Conservation (phyloP, 2,329 filamentous ascomycete genomes). For the Gremmenia infestans region DNA sequence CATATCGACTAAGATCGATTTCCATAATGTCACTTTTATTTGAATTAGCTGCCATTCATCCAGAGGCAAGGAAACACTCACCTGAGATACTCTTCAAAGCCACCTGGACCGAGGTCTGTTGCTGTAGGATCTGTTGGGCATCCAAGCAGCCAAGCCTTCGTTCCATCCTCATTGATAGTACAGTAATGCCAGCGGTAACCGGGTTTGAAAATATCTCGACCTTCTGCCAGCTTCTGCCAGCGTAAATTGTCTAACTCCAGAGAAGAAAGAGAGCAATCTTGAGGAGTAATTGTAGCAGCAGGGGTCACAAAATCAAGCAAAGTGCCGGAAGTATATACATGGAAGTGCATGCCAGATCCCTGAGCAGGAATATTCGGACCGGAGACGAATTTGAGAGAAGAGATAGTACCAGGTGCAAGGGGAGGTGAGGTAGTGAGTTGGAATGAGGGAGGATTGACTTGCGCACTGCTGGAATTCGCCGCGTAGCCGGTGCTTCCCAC, state of each 20-base stretch:
- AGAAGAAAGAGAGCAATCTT: conserved; percentile 86
- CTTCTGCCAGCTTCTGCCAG: conserved; percentile 94
- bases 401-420: conserved; percentile 82
- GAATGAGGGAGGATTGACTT: conserved; percentile 62
- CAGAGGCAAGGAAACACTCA: conserved; percentile 14
- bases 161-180: conserved; percentile 90
- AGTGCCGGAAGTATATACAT: conserved; percentile 88
- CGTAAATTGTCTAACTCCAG: conserved; percentile 81
- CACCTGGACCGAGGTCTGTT: conserved; percentile 61
- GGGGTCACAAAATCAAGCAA: conserved; percentile 93
- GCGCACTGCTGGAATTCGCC: conserved; percentile 61
- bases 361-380: conserved; percentile 83
- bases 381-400: conserved; percentile 82
- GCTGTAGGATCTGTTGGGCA: conserved; percentile 70
- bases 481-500: conserved; percentile 59
- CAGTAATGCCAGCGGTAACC: conserved; percentile 99
- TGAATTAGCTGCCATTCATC: neutral
- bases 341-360: conserved; percentile 88
- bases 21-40: conserved; percentile 68
- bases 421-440: conserved; percentile 71
- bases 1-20: conserved; percentile 87
- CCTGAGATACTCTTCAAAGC: conserved; percentile 82
- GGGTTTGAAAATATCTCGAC: conserved; percentile 83
- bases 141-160: conserved; percentile 94
- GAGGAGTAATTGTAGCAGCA: conserved; percentile 76